Percentiles rank a stretch among this genome's conserved stretches.
phyloP scores from a whole-genome alignment of 805 yeast genomes.

The Cyberlindnera mississippiensis region DNA sequence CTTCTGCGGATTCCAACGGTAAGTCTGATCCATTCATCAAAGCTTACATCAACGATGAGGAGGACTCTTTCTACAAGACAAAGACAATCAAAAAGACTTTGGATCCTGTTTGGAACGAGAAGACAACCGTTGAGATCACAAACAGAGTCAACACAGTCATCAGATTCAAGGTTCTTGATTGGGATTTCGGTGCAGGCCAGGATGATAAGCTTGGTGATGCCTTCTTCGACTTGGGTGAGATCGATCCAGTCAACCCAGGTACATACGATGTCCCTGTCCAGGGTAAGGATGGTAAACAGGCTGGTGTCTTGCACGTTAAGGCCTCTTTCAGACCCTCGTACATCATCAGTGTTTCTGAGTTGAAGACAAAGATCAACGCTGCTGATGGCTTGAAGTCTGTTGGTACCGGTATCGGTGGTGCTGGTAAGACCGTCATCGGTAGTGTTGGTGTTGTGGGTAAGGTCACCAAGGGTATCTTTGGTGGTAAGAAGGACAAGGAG shows the following conservation, averaged over 20 bases:
- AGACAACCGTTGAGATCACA: constrained; percentile 47
- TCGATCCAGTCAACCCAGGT: constrained; percentile 54
- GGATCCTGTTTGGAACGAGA: constrained; percentile 87
- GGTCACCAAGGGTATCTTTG: constrained; percentile 38
- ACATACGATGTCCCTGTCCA: constrained; percentile 49
- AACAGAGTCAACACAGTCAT: constrained; percentile 62
- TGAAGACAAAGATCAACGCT: constrained; percentile 38
- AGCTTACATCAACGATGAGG: constrained; percentile 60
- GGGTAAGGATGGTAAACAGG: constrained; percentile 38
- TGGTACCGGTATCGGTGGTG: constrained; percentile 47
- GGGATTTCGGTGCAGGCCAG: constrained; percentile 89
- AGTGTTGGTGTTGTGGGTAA: constrained; percentile 43
- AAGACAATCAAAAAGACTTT: constrained; percentile 82
- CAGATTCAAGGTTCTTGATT: constrained; percentile 64
- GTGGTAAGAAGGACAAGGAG: constrained; percentile 23
- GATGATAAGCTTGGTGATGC: constrained; percentile 81
- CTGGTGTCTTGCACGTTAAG: constrained; percentile 60
- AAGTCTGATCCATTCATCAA: constrained; percentile 88
- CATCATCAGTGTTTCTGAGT: constrained; percentile 42
- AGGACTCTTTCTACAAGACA: constrained; percentile 61
- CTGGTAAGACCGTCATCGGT: constrained; percentile 38
- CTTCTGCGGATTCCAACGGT: constrained; percentile 88
- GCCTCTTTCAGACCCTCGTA: constrained; percentile 70
- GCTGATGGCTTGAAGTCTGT: constrained; percentile 47
- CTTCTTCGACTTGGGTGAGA: constrained; percentile 48